These are phyloP conservation scores for Phytophthora foliorum DNA, from an alignment of 352 stramenopile species.

Conservation along the genomic window DNA sequence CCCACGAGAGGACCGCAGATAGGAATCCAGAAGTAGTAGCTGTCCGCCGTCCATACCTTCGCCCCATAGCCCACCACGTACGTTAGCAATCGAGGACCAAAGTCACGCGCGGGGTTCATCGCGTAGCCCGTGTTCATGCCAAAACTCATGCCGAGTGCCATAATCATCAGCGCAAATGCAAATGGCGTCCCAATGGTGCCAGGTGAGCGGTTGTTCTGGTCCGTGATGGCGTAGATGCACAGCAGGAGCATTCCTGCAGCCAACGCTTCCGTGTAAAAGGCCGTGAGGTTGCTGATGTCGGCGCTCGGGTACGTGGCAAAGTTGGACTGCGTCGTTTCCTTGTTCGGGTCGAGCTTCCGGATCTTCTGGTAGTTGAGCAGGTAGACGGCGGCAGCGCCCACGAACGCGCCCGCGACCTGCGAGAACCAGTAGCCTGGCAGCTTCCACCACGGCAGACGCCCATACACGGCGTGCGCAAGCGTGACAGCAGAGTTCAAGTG, in stretches of 20 bases:
- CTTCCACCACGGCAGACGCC: slow-evolving; percentile 8
- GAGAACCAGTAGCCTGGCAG: slow-evolving; percentile 8
- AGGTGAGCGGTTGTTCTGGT: slow-evolving; percentile 19
- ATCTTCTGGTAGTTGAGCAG: slow-evolving; percentile 24
- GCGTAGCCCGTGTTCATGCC: slow-evolving; percentile 12
- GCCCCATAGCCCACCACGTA: slow-evolving; percentile 18
- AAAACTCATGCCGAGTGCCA: slow-evolving; percentile 1
- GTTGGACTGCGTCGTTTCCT: slow-evolving; percentile 11
- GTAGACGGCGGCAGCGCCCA: slow-evolving; percentile 8
- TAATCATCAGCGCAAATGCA: not conserved
- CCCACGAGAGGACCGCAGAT: slow-evolving; percentile 7
- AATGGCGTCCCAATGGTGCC: slow-evolving; percentile 5
- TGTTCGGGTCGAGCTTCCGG: slow-evolving; percentile 8
- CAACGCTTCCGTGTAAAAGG: slow-evolving; percentile 12
- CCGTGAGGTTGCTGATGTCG: slow-evolving; percentile 18
- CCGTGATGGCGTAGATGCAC: slow-evolving; percentile 22
- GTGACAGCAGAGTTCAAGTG: slow-evolving; percentile 9
- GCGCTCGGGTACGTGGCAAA: slow-evolving; percentile 18
- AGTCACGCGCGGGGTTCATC: slow-evolving; percentile 19
- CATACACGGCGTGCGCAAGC: not conserved
- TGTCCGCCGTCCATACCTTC: slow-evolving; percentile 13
- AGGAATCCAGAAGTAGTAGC: slow-evolving; percentile 19
- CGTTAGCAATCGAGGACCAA: slow-evolving; percentile 10
- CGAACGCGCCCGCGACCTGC: slow-evolving; percentile 9
- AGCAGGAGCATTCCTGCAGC: slow-evolving; percentile 8